These are phyloP conservation scores for Colletotrichum cereale DNA, from an alignment of 2,329 filamentous ascomycete species.

Conservation along the genomic window DNA sequence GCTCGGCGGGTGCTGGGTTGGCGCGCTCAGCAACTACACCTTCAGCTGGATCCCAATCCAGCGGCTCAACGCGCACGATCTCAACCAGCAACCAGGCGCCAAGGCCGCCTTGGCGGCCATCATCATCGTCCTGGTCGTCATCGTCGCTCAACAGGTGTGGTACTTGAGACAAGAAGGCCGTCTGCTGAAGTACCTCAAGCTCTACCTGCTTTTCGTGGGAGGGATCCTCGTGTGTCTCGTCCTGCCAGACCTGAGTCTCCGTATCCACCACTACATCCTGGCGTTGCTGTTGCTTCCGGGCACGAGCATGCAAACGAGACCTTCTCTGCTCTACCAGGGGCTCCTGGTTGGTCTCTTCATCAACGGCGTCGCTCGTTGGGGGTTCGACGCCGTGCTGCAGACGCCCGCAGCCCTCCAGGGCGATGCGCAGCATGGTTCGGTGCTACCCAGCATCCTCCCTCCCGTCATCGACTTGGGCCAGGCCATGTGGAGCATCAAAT, in stretches of 20 bases:
- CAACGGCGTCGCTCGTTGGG: conserved; percentile 94
- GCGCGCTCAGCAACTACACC: conserved; percentile 93
- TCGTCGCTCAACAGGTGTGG: conserved; percentile 83
- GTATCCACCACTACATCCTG: conserved; percentile 96
- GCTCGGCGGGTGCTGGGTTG: conserved; percentile 92
- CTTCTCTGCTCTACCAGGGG: conserved; percentile 88
- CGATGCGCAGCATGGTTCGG: conserved; percentile 73
- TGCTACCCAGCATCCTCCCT: conserved; percentile 66
- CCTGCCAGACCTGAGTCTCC: conserved; percentile 82
- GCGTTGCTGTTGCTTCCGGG: conserved; percentile 88
- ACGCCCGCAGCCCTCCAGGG: conserved; percentile 80
- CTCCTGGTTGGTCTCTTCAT: conserved; percentile 91
- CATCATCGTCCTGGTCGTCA: conserved; percentile 74
- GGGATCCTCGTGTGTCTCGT: conserved; percentile 78
- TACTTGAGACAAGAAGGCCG: conserved; percentile 88
- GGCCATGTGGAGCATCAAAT: conserved; percentile 74
- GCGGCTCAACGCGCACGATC: conserved; percentile 90
- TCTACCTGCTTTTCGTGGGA: conserved; percentile 78
- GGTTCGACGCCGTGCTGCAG: conserved; percentile 89
- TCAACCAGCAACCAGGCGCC: conserved; percentile 89
- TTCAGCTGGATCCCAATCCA: conserved; percentile 94
- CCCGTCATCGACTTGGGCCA: conserved; percentile 61
- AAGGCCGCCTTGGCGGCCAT: conserved; percentile 85
- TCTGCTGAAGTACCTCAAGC: conserved; percentile 79
- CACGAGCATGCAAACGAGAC: conserved; percentile 88